These are phyloP conservation scores for Wickerhamomyces bisporus DNA, from an alignment of 805 yeast genomes.

Conservation along the genomic window DNA sequence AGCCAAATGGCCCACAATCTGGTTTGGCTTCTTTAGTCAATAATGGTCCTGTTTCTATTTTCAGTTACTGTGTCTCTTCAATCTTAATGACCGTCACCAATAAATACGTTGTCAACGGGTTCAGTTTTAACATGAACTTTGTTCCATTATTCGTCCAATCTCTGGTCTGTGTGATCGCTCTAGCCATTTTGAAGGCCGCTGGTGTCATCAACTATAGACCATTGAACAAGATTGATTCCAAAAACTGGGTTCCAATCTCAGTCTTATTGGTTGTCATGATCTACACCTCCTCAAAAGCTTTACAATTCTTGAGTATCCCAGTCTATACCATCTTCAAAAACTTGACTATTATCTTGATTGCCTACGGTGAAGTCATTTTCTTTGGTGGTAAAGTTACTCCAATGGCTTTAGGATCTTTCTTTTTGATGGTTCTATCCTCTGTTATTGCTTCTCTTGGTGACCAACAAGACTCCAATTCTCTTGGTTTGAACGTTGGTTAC, in stretches of 20 bases:
- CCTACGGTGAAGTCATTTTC: conserved; percentile 97
- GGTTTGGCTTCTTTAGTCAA: conserved; percentile 32
- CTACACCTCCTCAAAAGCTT: conserved; percentile 93
- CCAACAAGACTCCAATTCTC: conserved; percentile 28
- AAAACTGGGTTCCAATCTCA: conserved; percentile 95
- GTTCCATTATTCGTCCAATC: conserved; percentile 87
- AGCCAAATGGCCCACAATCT: conserved; percentile 15
- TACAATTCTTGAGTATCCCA: conserved; percentile 87
- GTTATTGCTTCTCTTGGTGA: conserved; percentile 94
- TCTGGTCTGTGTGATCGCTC: conserved; percentile 70
- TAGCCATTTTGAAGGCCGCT: conserved; percentile 64
- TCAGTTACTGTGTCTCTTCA: conserved; percentile 87
- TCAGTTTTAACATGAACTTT: conserved; percentile 78
- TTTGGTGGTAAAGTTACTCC: conserved; percentile 89
- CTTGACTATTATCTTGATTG: conserved; percentile 91
- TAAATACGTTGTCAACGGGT: conserved; percentile 78
- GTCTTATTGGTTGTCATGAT: conserved; percentile 86
- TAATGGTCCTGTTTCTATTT: conserved; percentile 58
- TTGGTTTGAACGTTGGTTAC: conserved; percentile 67
- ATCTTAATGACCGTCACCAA: conserved; percentile 97
- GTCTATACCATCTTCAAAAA: conserved; percentile 98
- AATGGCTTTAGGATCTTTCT: conserved; percentile 84
- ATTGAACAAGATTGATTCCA: conserved; percentile 81
- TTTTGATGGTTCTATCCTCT: conserved; percentile 92
- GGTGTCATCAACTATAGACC: conserved; percentile 84